Conservation (phyloP, 208 protist genomes). For the Leishmania major region DNA sequence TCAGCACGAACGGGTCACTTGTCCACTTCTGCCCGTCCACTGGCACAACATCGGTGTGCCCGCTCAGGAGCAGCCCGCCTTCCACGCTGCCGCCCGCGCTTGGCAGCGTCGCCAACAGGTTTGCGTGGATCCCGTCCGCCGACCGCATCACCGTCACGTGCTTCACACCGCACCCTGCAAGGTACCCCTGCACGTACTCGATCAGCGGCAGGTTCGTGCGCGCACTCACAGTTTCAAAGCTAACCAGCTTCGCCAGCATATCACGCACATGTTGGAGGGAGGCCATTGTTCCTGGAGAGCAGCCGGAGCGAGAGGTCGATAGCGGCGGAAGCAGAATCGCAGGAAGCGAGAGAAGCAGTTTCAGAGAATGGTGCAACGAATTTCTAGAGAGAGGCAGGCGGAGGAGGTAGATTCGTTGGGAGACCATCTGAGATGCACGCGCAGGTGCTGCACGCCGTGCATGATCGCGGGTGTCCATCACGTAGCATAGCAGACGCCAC, state of each 20-base stretch:
- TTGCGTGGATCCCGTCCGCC: slow-evolving; percentile 56
- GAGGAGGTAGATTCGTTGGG: background rate
- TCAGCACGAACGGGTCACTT: slow-evolving; percentile 64
- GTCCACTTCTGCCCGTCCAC: slow-evolving; percentile 74
- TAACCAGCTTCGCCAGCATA: slow-evolving; percentile 58
- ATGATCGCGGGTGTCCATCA: background rate
- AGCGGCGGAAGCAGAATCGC: background rate
- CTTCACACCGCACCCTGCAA: slow-evolving; percentile 37
- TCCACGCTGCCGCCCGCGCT: slow-evolving; percentile 44
- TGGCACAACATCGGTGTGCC: slow-evolving; percentile 77
- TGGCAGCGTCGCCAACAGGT: slow-evolving; percentile 64
- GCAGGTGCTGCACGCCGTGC: background rate
- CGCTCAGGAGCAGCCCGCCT: slow-evolving; percentile 69
- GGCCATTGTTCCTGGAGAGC: slow-evolving; percentile 6
- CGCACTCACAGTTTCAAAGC: slow-evolving; percentile 60
- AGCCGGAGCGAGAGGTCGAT: background rate
- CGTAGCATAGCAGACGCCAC: background rate
- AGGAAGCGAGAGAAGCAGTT: background rate
- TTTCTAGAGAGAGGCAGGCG: background rate
- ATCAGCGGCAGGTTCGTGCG: slow-evolving; percentile 56
- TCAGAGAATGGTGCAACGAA: too few relatives aligned
- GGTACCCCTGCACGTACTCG: slow-evolving; percentile 40
- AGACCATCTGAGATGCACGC: slow-evolving; percentile 1
- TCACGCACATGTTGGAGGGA: slow-evolving; percentile 26
- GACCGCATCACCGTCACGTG: slow-evolving; percentile 36